Conservation (phyloP, 2,329 filamentous ascomycete genomes). For the Apiospora kogelbergensis region DNA sequence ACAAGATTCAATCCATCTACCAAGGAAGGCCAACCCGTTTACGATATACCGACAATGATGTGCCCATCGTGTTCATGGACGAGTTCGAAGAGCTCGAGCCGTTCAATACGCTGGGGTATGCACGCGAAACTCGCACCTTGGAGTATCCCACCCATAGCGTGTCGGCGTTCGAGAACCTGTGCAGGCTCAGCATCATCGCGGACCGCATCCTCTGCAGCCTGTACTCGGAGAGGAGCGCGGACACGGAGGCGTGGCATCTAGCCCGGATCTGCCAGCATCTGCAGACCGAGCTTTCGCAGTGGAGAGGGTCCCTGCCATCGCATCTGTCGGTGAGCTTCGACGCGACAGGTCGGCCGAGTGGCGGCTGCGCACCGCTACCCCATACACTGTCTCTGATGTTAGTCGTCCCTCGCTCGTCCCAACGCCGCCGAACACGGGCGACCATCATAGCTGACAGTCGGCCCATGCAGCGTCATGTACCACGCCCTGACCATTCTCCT, state of each 20-base stretch:
- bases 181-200: conserved; percentile 46
- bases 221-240: conserved; percentile 42
- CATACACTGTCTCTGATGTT: background rate
- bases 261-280: conserved; percentile 35
- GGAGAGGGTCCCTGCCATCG: conserved; percentile 40
- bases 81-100: conserved; percentile 49
- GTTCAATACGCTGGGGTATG: conserved; percentile 25
- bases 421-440: background rate
- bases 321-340: conserved; percentile 31
- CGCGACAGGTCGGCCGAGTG: background rate
- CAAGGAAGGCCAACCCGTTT: conserved; percentile 51
- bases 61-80: conserved; percentile 48
- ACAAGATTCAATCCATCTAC: conserved; percentile 56
- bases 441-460: background rate
- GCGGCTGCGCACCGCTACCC: background rate
- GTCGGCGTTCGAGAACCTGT: conserved; percentile 41
- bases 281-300: conserved; percentile 40
- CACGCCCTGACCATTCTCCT: conserved; percentile 53
- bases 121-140: conserved; percentile 19
- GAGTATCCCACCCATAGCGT: conserved; percentile 40
- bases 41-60: conserved; percentile 44
- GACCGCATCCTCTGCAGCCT: conserved; percentile 45
- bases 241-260: conserved; percentile 34
- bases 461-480: conserved; percentile 40
- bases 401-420: background rate